phyloP scores from a whole-genome alignment of 2,329 filamentous ascomycete species.

The Fusarium sp. region DNA sequence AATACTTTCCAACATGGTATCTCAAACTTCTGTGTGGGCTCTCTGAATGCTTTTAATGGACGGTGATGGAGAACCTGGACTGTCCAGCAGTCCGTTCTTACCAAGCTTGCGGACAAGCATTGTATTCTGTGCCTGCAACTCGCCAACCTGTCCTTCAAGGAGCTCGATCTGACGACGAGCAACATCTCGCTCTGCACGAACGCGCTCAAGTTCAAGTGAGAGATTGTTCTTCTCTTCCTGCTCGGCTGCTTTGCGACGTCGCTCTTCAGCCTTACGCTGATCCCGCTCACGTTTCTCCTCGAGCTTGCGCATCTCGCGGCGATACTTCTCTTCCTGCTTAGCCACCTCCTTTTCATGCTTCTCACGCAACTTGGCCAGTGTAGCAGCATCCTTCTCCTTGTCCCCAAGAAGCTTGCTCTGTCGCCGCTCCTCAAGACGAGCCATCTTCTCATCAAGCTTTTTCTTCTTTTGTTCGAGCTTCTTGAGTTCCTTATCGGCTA shows the following conservation, averaged over 20 bases:
- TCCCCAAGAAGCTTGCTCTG: slow-evolving; percentile 57
- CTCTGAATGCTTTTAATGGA: slow-evolving; percentile 34
- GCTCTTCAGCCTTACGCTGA: slow-evolving; percentile 65
- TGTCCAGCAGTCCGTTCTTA: slow-evolving; percentile 52
- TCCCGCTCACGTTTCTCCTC: slow-evolving; percentile 72
- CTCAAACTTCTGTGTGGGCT: slow-evolving; percentile 12
- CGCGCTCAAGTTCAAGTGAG: slow-evolving; percentile 62
- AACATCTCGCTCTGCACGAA: slow-evolving; percentile 61
- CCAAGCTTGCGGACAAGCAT: slow-evolving; percentile 65
- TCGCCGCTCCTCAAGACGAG: slow-evolving; percentile 62
- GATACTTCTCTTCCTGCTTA: slow-evolving; percentile 74
- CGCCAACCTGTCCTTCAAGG: slow-evolving; percentile 64
- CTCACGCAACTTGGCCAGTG: slow-evolving; percentile 67
- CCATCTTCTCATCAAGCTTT: slow-evolving; percentile 71
- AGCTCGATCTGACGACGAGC: slow-evolving; percentile 63
- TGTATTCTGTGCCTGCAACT: slow-evolving; percentile 69
- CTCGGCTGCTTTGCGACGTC: slow-evolving; percentile 61
- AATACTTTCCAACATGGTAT: not conserved
- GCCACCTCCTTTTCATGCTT: slow-evolving; percentile 71
- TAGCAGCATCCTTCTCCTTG: slow-evolving; percentile 59
- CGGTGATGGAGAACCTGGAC: slow-evolving; percentile 52
- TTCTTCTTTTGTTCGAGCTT: slow-evolving; percentile 69
- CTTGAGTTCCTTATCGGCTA: slow-evolving; percentile 69
- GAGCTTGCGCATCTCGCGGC: slow-evolving; percentile 70
- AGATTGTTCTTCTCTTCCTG: slow-evolving; percentile 62